phyloP scores from a whole-genome alignment of 345 rosid species.

The Chamaenerion angustifolium region DNA sequence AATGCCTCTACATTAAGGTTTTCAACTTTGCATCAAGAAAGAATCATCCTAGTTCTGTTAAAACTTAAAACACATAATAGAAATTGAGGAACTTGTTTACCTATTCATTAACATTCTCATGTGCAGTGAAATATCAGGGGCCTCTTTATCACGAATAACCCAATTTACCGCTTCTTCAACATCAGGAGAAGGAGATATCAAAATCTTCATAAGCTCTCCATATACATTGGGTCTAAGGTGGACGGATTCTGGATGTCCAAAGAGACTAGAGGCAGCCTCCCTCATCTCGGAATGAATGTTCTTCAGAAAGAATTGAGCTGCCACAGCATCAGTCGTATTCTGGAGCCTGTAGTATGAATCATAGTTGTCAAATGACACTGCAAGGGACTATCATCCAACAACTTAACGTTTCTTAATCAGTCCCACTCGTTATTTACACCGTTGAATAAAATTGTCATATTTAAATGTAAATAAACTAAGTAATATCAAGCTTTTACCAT shows the following conservation, averaged over 20 bases:
- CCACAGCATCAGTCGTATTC: conserved; percentile 90
- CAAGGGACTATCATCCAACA: conserved; percentile 4
- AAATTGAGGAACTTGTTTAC: conserved; percentile 15
- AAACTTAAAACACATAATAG: neutral
- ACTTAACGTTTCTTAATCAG: neutral
- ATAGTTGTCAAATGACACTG: conserved; percentile 7
- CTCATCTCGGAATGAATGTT: conserved; percentile 76
- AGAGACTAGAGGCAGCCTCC: conserved; percentile 48
- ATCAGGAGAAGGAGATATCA: conserved; percentile 70
- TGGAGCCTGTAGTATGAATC: conserved; percentile 54
- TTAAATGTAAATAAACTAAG: neutral
- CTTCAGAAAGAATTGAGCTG: conserved; percentile 85
- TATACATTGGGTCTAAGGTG: conserved; percentile 60
- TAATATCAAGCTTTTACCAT: conserved; percentile 34
- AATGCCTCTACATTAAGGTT: too few relatives aligned
- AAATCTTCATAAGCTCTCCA: conserved; percentile 81
- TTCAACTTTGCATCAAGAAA: neutral
- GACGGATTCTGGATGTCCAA: conserved; percentile 50
- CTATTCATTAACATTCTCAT: conserved; percentile 85
- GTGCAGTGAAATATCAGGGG: conserved; percentile 85
- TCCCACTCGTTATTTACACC: too few relatives aligned
- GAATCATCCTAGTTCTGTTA: neutral
- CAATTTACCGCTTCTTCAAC: conserved; percentile 65
- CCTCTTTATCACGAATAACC: conserved; percentile 46
- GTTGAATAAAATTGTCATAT: too few relatives aligned